Percentiles rank a stretch among this genome's conserved stretches.
These are phyloP conservation scores for Leishmania turanica DNA, from an alignment of 208 protist species.

Conservation along the genomic window DNA sequence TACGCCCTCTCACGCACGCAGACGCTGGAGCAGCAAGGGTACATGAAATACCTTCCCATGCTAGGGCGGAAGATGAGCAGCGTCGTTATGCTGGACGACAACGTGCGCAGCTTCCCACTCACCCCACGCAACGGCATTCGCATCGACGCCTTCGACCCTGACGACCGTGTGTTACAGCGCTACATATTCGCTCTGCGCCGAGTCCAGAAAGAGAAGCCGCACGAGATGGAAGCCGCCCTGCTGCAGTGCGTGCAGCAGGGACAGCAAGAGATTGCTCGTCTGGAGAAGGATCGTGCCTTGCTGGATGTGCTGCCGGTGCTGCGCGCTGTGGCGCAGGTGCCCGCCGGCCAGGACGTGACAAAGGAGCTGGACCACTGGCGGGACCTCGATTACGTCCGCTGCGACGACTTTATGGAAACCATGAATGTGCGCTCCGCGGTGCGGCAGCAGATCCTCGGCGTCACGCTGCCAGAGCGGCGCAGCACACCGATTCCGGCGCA, in stretches of 20 bases:
- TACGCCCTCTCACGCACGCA: slow-evolving; percentile 84
- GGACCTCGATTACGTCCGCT: slow-evolving; percentile 62
- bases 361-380: slow-evolving; percentile 86
- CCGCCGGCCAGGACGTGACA: slow-evolving; percentile 45
- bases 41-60: slow-evolving; percentile 93
- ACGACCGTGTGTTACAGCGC: slow-evolving; percentile 48
- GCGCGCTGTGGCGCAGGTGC: slow-evolving; percentile 42
- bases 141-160: slow-evolving; percentile 61
- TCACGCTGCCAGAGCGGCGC: slow-evolving; percentile 36
- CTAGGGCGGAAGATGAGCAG: slow-evolving; percentile 63
- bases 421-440: slow-evolving; percentile 67
- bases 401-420: slow-evolving; percentile 81
- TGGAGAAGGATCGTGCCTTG: slow-evolving; percentile 56
- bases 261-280: slow-evolving; percentile 42
- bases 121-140: slow-evolving; percentile 79
- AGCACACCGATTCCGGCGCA: slow-evolving; percentile 51
- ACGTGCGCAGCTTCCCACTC: slow-evolving; percentile 88
- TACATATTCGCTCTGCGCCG: slow-evolving; percentile 42
- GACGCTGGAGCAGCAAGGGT: slow-evolving; percentile 66
- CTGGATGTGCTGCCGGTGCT: slow-evolving; percentile 79
- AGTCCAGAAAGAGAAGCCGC: slow-evolving; percentile 26
- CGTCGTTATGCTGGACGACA: slow-evolving; percentile 88
- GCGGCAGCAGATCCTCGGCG: slow-evolving; percentile 55
- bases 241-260: slow-evolving; percentile 36
- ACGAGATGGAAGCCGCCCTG: slow-evolving; percentile 26